phyloP scores from a whole-genome alignment of 192 early-diverging fungal genomes.

The Coemansia sp. region DNA sequence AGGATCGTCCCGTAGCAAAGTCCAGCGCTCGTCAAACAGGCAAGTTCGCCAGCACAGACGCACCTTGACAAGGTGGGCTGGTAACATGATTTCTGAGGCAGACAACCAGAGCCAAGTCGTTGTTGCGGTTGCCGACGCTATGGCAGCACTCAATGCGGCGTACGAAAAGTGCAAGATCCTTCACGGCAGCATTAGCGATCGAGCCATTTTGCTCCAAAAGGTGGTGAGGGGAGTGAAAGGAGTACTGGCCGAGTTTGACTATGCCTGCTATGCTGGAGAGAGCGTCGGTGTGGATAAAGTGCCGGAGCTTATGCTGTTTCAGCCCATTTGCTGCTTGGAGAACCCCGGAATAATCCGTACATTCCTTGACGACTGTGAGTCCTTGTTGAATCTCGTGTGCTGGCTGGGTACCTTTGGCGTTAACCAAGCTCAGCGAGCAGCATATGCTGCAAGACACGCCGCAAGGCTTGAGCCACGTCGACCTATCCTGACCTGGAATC shows the following conservation, averaged over 20 bases:
- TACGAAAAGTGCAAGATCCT: background rate
- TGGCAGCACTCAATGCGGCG: background rate
- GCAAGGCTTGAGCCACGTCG: background rate
- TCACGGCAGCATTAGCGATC: background rate
- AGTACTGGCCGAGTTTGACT: constrained; percentile 28
- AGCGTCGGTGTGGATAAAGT: background rate
- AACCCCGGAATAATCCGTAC: background rate
- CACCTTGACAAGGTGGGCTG: no score
- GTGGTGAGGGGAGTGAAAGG: background rate
- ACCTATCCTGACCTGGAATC: background rate
- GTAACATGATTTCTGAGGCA: no score
- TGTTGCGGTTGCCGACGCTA: background rate
- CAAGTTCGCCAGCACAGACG: no score
- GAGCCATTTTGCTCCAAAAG: background rate
- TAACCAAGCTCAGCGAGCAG: background rate
- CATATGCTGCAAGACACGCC: background rate
- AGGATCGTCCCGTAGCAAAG: no score
- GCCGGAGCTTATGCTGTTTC: constrained; percentile 8
- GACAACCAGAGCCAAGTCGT: background rate
- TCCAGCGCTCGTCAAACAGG: background rate
- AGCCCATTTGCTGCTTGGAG: constrained; percentile 21
- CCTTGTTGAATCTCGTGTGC: background rate
- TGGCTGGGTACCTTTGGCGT: background rate
- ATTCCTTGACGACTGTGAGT: constrained; percentile 24
- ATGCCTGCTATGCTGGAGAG: background rate